A percentile compares a stretch with the other conserved stretches of the same genome.
Conservation (phyloP, 2,329 filamentous ascomycete genomes). For the Exserohilum turcica region DNA sequence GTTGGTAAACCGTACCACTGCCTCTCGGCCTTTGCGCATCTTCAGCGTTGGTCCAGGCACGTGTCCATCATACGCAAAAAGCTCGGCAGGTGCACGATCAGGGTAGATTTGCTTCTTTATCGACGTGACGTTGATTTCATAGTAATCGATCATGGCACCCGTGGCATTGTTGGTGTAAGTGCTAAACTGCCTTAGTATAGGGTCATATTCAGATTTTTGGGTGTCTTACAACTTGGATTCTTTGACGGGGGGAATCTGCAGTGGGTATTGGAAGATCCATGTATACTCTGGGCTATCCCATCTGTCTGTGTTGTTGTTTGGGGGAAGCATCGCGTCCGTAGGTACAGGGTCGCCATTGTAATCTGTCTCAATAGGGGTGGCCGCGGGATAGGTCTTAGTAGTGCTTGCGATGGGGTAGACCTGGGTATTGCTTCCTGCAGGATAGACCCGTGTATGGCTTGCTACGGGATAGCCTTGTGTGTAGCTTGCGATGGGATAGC, state of each 20-base stretch:
- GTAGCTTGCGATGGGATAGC: not conserved
- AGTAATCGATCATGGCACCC: constrained; percentile 53
- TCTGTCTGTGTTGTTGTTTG: constrained; percentile 9
- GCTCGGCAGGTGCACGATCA: constrained; percentile 45
- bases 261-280: constrained; percentile 48
- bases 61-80: constrained; percentile 61
- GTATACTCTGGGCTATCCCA: constrained; percentile 47
- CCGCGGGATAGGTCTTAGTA: too few species aligned
- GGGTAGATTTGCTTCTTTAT: constrained; percentile 54
- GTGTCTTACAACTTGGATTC: constrained; percentile 48
- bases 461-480: too few species aligned
- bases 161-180: constrained; percentile 45
- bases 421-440: too few species aligned
- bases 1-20: constrained; percentile 61
- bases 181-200: constrained; percentile 28
- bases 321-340: constrained; percentile 6
- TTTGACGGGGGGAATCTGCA: constrained; percentile 55
- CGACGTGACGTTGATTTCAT: constrained; percentile 51
- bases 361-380: too few species aligned
- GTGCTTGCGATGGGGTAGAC: too few species aligned
- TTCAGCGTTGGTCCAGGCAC: constrained; percentile 61
- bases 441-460: too few species aligned
- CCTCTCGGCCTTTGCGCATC: constrained; percentile 57
- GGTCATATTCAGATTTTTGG: not conserved
- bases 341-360: not conserved